These are phyloP conservation scores for Rhizopus arrhizus DNA, from an alignment of 371 early-diverging fungal species.

Conservation along the genomic window DNA sequence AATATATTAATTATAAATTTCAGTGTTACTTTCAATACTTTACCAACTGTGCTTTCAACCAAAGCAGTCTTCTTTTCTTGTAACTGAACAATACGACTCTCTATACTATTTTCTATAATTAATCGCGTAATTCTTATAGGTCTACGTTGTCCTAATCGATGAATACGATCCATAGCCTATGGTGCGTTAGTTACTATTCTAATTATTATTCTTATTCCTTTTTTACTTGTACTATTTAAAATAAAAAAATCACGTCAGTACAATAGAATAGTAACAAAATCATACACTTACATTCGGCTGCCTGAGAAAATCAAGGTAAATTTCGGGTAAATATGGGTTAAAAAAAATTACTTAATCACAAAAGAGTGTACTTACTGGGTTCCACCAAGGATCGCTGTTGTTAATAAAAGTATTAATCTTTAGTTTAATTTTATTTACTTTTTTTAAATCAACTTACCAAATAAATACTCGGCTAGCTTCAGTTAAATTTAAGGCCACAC, in stretches of 20 bases:
- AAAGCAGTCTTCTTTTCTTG: slow-evolving; percentile 95
- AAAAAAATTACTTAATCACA: slow-evolving; percentile 41
- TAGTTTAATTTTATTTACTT: background rate
- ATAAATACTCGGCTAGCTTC: slow-evolving; percentile 93
- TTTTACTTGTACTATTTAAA: slow-evolving; percentile 34
- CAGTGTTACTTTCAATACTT: slow-evolving; percentile 23
- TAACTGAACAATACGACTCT: slow-evolving; percentile 88
- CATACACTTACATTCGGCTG: slow-evolving; percentile 48
- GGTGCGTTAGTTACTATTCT: slow-evolving; percentile 2
- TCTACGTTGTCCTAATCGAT: slow-evolving; percentile 86
- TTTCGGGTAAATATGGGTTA: slow-evolving; percentile 5
- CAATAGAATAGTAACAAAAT: background rate
- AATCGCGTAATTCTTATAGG: slow-evolving; percentile 88
- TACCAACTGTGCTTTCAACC: slow-evolving; percentile 89
- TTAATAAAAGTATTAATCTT: background rate
- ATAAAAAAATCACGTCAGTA: slow-evolving; percentile 1
- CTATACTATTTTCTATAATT: slow-evolving; percentile 95
- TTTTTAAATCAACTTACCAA: slow-evolving; percentile 36
- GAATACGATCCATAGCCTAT: slow-evolving; percentile 92
- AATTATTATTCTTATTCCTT: no score
- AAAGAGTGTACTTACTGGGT: slow-evolving; percentile 60
- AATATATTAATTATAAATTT: background rate
- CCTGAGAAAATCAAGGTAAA: slow-evolving; percentile 19
- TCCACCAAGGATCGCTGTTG: slow-evolving; percentile 89
- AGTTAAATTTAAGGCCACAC: slow-evolving; percentile 94